Conservation (phyloP, 225 moss, liverwort and hornwort species). For the Sphagnum tenellum region DNA sequence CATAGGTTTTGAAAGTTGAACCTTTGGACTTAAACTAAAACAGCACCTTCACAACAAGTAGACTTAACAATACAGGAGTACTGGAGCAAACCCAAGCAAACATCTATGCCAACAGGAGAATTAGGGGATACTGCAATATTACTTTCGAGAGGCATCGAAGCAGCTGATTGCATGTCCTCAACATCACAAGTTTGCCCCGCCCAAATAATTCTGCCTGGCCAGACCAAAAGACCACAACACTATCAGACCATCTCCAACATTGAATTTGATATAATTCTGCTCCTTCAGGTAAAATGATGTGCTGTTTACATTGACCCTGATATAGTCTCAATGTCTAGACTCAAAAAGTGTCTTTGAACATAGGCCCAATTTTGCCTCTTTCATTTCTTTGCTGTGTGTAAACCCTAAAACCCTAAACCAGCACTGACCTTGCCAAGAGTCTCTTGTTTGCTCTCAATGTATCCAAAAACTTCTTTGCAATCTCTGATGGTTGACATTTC, state of each 20-base stretch:
- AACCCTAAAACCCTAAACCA: neutral
- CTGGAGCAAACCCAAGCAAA: too few species aligned
- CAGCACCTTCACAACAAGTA: too few species aligned
- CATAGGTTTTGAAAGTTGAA: too few species aligned
- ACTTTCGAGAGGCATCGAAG: conserved; percentile 87
- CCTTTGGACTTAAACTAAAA: too few species aligned
- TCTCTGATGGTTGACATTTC: conserved; percentile 98
- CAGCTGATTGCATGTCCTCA: conserved; percentile 95
- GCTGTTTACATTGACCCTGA: too few species aligned
- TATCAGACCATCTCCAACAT: too few species aligned
- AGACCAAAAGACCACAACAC: too few species aligned
- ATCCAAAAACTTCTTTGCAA: conserved; percentile 96
- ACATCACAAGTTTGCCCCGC: conserved; percentile 93
- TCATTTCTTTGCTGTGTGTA: neutral
- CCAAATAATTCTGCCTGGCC: conserved; percentile 77
- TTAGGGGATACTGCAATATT: neutral
- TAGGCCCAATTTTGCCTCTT: neutral
- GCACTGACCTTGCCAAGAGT: conserved; percentile 71
- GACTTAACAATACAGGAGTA: too few species aligned
- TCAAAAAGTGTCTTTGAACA: neutral
- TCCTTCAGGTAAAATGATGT: too few species aligned
- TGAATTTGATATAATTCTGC: too few species aligned
- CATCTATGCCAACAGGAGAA: too few species aligned
- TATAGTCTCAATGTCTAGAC: too few species aligned
- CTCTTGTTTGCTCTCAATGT: conserved; percentile 98